Evolutionary conservation across 805 yeast species (phyloP).

Genomic region (Saturnispora bothae): DNA sequence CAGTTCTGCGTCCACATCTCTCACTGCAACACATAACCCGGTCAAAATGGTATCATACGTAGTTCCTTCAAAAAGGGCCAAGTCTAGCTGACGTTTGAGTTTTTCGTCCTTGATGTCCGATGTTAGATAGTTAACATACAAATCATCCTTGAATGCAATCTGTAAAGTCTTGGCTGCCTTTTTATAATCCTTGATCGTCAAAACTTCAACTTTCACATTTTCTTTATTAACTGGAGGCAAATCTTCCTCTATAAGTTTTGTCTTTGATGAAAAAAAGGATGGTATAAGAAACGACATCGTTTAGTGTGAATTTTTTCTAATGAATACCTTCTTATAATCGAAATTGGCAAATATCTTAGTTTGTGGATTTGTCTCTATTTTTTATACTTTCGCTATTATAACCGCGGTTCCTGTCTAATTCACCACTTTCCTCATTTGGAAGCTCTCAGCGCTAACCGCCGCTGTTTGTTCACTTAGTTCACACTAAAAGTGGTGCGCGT

Average conservation of each 20-base stretch:
- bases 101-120: constrained; percentile 28
- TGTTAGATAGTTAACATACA: constrained; percentile 41
- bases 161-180: constrained; percentile 45
- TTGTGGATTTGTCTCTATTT: neutral
- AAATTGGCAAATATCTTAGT: no score
- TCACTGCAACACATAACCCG: constrained; percentile 40
- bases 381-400: neutral
- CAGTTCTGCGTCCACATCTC: constrained; percentile 37
- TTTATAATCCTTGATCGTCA: constrained; percentile 34
- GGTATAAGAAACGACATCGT: constrained; percentile 5
- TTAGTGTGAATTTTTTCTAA: neutral
- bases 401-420: no score
- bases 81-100: constrained; percentile 33
- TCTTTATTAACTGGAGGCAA: constrained; percentile 10
- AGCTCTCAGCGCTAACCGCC: no score
- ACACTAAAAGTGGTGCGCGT: no score
- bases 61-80: constrained; percentile 42
- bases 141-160: constrained; percentile 44
- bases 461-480: no score
- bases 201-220: constrained; percentile 21
- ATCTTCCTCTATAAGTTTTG: neutral
- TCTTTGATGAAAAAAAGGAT: neutral
- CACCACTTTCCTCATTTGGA: no score
- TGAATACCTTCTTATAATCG: no score
- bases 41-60: constrained; percentile 40